Base-by-base conservation (phyloP, 805 yeast genomes). In the Ogataea wickerhamii region DNA sequence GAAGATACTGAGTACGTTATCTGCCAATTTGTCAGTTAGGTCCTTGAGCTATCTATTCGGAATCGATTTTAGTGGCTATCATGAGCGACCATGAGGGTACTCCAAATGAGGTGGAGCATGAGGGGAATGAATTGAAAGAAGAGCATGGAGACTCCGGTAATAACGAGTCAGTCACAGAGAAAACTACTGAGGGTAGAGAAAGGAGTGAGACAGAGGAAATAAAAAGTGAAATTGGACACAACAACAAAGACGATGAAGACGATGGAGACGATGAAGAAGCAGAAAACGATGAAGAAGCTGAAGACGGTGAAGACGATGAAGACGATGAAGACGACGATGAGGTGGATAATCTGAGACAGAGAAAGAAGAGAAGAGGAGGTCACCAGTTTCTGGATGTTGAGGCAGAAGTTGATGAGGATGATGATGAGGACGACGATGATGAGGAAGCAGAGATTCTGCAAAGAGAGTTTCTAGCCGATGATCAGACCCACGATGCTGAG, bases 401-500 rank as follows among this genome's bases (percentile, higher is more conserved):
- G 70, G 98, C 97, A 43, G 98, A 91, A 62, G 98, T 93, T 41
- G 95, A 91, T 61, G 98, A 91, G 44, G 98, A 93, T 49, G 98
- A 93, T 38, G 98, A 91, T 49, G 94, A 84, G 29, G 78, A 80
- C 21, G 91, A 87, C 45, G 98, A 89, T 44, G 98, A 88, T 33
- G 98, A 91, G 46, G 98, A 83, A 50, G 89, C 94, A n/a, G 97
- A 85, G 46, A 66, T 86, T 21, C 77, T 83, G 31, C 78, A 87
- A 53, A 94, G 83, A 58, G 91, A 87, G 55, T 85, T 85, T 57
- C 78, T 85, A 48, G 78, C 86, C 2, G 85, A 78, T 47, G 95
- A 86, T 47, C 84, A 78, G 35, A 78, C 74, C 25, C 82, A 73
- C 33, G 83, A 73, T 23, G 78, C 68, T n/a, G 77, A 67, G 6